A percentile compares a stretch with the other conserved stretches of the same genome.
Evolutionary conservation across 352 stramenopile genomes (phyloP).

Genomic region (Phytophthora quininea): DNA sequence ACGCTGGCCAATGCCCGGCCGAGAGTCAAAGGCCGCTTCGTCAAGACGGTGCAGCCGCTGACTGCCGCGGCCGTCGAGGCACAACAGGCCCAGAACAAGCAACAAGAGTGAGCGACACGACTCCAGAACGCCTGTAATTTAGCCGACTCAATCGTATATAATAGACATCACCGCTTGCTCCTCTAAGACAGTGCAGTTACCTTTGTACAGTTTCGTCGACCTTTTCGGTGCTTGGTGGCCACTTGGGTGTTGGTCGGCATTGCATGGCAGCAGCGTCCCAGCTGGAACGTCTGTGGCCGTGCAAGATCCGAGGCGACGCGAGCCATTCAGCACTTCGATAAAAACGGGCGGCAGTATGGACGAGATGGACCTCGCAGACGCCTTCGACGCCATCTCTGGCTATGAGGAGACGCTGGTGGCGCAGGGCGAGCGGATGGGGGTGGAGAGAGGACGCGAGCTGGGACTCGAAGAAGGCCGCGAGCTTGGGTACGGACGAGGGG

Average conservation of each 20-base stretch:
- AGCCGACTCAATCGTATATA: slow-evolving; percentile 25
- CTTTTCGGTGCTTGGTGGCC: neutral
- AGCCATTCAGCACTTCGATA: slow-evolving; percentile 14
- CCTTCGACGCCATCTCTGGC: slow-evolving; percentile 75
- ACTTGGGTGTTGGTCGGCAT: neutral
- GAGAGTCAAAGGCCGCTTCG: slow-evolving; percentile 81
- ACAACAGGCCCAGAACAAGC: slow-evolving; percentile 20
- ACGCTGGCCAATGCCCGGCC: slow-evolving; percentile 79
- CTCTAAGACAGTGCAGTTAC: neutral
- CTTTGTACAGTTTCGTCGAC: neutral
- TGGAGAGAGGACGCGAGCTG: slow-evolving; percentile 56
- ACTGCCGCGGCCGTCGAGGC: slow-evolving; percentile 64
- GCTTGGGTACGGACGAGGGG: slow-evolving; percentile 54
- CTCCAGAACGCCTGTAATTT: slow-evolving; percentile 24
- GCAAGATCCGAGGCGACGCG: slow-evolving; percentile 15
- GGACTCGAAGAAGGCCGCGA: slow-evolving; percentile 78
- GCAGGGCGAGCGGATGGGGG: slow-evolving; percentile 67
- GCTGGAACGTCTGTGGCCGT: slow-evolving; percentile 7
- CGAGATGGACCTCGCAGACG: slow-evolving; percentile 68
- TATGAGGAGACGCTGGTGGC: slow-evolving; percentile 77
- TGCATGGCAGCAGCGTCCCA: neutral
- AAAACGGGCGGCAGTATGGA: slow-evolving; percentile 7
- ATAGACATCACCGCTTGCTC: slow-evolving; percentile 14
- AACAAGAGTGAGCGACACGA: neutral
- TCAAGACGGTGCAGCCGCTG: slow-evolving; percentile 83